Evolutionary conservation across 495 filamentous ascomycete genomes (phyloP), one percentile per base, ranked within the genome.

Genomic region (Hyaloscypha variabilis): DNA sequence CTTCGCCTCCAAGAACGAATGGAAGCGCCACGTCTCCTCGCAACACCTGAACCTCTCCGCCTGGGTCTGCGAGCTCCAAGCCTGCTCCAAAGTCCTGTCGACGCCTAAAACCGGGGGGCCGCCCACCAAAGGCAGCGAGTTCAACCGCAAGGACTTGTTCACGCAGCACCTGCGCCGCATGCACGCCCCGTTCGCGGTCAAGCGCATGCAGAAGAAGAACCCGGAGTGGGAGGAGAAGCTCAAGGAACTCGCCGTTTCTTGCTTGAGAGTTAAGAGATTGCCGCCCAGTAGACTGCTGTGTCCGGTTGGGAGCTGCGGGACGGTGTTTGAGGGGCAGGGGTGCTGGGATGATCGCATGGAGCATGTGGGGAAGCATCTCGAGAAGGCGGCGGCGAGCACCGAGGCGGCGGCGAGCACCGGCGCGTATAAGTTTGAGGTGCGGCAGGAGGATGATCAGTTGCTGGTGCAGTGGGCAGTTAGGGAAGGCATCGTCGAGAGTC

Each of bases 91-190:
- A 29, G 26, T 17, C 25, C 31, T 30, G 2, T 19, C 28, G 19
- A 46, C 1, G 8, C 39, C 39, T 17, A 29, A 58, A 34, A 14
- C 53, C 10, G 25, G 21, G 2, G 14, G 21, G 17, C 19, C 26
- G 8, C 26, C 13, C 25, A 58, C 14, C 49, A 50, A 28, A 36
- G 64, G 63, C 6, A 31, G 17, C 28, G 67, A 64, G 14, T 92
- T 92, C 78, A 97, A 97, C 77, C 90, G 94, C 67, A 98, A 97
- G 75, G 94, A 98, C 72, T 87, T 98, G 49, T 98, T 97, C 77
- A 94, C 90, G 0, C 93, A 97, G 69, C 94, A 98, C 71, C 81
- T 96, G 11, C 89, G 93, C n/a, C 90, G 94, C 53, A 97, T 97
- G 94, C 94, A 98, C 71, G 80, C 82, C 0, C 88, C 80, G 6